These are phyloP conservation scores for Cutaneotrichosporon curvatum DNA, from an alignment of 1,284 basidiomycete species.

Conservation along the genomic window DNA sequence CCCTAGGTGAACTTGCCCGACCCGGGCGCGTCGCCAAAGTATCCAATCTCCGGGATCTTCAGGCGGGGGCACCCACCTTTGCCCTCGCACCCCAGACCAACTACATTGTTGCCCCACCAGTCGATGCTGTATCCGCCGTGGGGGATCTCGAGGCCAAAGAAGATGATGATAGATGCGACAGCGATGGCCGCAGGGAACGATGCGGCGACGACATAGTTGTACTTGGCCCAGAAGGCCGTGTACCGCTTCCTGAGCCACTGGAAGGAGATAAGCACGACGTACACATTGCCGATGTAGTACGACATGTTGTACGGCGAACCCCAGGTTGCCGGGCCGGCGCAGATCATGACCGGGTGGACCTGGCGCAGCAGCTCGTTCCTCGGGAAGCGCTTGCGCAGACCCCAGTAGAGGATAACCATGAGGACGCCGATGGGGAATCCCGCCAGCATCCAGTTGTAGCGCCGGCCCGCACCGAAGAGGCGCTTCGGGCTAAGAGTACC, in stretches of 20 bases:
- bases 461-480: conserved; percentile 62
- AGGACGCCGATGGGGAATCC: conserved; percentile 55
- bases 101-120: conserved; percentile 64
- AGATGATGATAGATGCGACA: conserved; percentile 56
- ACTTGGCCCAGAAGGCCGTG: conserved; percentile 46
- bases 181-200: conserved; percentile 62
- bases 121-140: conserved; percentile 23
- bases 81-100: conserved; percentile 34
- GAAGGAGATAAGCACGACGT: conserved; percentile 20
- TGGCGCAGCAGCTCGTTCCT: conserved; percentile 2
- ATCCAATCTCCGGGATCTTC: conserved; percentile 6
- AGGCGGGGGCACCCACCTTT: conserved; percentile 11
- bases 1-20: conserved; percentile 5
- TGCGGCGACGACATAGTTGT: conserved; percentile 73
- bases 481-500: conserved; percentile 67
- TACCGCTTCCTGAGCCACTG: conserved; percentile 7
- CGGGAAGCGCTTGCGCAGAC: conserved; percentile 6
- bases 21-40: conserved; percentile 6
- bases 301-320: conserved; percentile 11
- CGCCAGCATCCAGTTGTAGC: conserved; percentile 51
- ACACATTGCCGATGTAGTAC: conserved; percentile 1
- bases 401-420: conserved; percentile 47
- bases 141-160: conserved; percentile 50
- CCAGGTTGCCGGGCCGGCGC: conserved; percentile 1
- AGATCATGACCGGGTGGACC: conserved; percentile 11